phyloP scores from a whole-genome alignment of 495 filamentous ascomycete species.

The Talaromyces proteolyticus region DNA sequence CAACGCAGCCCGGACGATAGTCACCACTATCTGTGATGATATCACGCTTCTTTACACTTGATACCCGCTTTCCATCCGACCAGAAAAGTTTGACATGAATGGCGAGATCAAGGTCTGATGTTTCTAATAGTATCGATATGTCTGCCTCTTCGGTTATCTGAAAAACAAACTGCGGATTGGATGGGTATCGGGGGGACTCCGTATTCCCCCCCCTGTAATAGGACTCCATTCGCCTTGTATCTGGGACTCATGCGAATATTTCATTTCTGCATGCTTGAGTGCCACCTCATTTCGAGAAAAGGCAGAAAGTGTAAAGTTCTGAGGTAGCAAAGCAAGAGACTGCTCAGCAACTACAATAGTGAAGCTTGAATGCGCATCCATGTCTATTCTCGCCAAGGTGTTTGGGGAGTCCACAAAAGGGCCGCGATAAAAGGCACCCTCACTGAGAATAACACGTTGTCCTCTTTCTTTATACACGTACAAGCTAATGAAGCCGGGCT shows the following conservation, averaged over 20 bases:
- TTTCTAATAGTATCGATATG: conserved; percentile 67
- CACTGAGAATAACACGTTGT: conserved; percentile 64
- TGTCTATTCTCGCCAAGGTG: conserved; percentile 71
- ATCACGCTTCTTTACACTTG: conserved; percentile 63
- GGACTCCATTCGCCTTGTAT: conserved; percentile 63
- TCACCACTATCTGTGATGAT: conserved; percentile 76
- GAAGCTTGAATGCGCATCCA: conserved; percentile 52
- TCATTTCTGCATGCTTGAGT: conserved; percentile 53
- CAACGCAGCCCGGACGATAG: conserved; percentile 72
- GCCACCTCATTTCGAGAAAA: conserved; percentile 58
- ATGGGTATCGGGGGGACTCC: conserved; percentile 63
- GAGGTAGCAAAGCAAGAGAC: conserved; percentile 58
- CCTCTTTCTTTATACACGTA: conserved; percentile 72
- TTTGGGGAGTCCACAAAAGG: conserved; percentile 94
- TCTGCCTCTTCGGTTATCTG: conserved; percentile 47
- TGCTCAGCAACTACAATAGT: conserved; percentile 79
- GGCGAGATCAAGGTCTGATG: conserved; percentile 60
- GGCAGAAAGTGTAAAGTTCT: conserved; percentile 79
- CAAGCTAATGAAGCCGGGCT: conserved; percentile 74
- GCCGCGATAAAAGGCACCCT: conserved; percentile 59
- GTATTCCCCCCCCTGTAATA: conserved; percentile 77
- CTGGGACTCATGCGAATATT: conserved; percentile 48
- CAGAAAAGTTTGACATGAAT: conserved; percentile 82
- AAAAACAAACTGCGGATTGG: conserved; percentile 82
- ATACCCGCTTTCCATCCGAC: conserved; percentile 64